A percentile compares a stretch with the other conserved stretches of the same genome.
Conservation (phyloP, 345 rosid species). For the Turnera subulata region DNA sequence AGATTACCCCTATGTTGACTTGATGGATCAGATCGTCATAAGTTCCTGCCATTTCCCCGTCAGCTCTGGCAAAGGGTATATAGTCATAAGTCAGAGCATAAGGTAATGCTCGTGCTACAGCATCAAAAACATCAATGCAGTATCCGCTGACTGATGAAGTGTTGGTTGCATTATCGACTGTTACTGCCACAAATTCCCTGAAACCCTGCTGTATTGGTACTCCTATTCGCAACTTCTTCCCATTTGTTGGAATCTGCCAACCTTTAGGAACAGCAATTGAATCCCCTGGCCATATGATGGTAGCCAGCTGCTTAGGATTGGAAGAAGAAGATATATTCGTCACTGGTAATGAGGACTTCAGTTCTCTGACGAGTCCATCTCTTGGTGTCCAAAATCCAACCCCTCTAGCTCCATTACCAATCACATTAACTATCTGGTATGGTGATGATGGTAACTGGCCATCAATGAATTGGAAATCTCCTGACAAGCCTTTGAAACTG, state of each 20-base stretch:
- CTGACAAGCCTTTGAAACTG: slow-evolving; percentile 39
- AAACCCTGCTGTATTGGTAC: slow-evolving; percentile 40
- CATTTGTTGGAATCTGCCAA: slow-evolving; percentile 47
- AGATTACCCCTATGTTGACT: slow-evolving; percentile 39
- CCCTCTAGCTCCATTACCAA: slow-evolving; percentile 21
- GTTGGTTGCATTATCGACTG: slow-evolving; percentile 20
- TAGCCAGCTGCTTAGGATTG: slow-evolving; percentile 15
- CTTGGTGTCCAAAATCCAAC: slow-evolving; percentile 49
- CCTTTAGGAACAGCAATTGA: slow-evolving; percentile 34
- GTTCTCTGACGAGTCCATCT: slow-evolving; percentile 27
- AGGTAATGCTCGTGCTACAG: slow-evolving; percentile 37
- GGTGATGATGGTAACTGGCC: slow-evolving; percentile 31
- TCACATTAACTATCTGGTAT: slow-evolving; percentile 42
- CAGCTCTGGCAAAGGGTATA: slow-evolving; percentile 20
- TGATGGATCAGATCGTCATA: slow-evolving; percentile 37
- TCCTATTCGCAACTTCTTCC: slow-evolving; percentile 36
- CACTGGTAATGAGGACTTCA: slow-evolving; percentile 4
- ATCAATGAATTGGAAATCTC: slow-evolving; percentile 28
- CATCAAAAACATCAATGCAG: slow-evolving; percentile 41
- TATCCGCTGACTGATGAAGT: slow-evolving; percentile 21
- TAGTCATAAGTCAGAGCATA: slow-evolving; percentile 38
- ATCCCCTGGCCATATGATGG: slow-evolving; percentile 43
- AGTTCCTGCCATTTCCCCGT: slow-evolving; percentile 11
- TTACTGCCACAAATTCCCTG: slow-evolving; percentile 34
- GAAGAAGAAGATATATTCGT: slow-evolving; percentile 19